These are phyloP conservation scores for Euphrasia arctica DNA, from an alignment of 305 asterid species.

Conservation along the genomic window DNA sequence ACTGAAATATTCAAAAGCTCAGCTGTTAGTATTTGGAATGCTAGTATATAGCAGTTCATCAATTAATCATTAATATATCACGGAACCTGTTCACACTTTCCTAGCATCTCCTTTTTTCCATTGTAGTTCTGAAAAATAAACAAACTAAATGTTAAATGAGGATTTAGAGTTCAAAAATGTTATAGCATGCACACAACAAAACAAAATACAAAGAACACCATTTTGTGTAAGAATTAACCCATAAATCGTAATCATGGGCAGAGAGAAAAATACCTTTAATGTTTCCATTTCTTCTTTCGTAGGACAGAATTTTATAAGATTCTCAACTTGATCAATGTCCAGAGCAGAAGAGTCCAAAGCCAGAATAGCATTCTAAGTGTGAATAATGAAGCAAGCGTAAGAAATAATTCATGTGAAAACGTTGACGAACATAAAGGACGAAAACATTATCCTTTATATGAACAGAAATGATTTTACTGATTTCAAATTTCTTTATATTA, in stretches of 20 bases:
- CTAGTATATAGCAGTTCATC: conserved; percentile 25
- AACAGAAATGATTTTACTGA: background rate
- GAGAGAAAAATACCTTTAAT: conserved; percentile 52
- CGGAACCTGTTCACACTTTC: conserved; percentile 95
- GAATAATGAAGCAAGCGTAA: conserved; percentile 26
- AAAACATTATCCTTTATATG: conserved; percentile 1
- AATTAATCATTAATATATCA: conserved; percentile 23
- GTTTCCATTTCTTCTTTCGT: conserved; percentile 99
- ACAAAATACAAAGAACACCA: conserved; percentile 17
- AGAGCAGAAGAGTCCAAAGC: conserved; percentile 87
- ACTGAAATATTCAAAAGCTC: conserved; percentile 50
- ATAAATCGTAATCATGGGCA: conserved; percentile 12
- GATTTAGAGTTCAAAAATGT: conserved; percentile 22
- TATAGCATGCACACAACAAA: background rate
- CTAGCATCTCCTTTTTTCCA: conserved; percentile 92
- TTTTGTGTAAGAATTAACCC: background rate
- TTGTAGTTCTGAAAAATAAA: conserved; percentile 69
- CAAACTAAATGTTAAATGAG: conserved; percentile 26
- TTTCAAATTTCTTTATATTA: background rate
- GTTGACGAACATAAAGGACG: conserved; percentile 5
- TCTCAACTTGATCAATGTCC: conserved; percentile 99
- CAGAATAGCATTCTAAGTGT: conserved; percentile 71
- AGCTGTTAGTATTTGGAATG: conserved; percentile 28
- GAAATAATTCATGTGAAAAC: conserved; percentile 15
- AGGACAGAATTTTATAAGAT: conserved; percentile 95